Base-by-base conservation (phyloP, 2,329 filamentous ascomycete genomes). In the Penicillium sp. region DNA sequence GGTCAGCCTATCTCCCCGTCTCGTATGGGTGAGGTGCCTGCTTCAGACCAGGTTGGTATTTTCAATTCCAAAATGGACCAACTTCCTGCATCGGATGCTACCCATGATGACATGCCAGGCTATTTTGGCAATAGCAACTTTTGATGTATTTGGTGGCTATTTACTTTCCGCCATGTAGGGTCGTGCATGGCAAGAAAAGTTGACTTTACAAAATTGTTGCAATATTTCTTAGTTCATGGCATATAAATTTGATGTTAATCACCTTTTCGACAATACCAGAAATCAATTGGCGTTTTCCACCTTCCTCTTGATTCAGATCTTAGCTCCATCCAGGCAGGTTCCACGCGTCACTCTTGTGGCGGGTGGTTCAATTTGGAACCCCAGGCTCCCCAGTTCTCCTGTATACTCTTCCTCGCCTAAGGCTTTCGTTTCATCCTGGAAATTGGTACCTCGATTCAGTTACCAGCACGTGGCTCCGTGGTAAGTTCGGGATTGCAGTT, bases 51-150 rank as follows among this genome's bases (percentile, higher is more conserved):
- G 11, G 52, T 56, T 31, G 31, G 53, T 26, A 45, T 56, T n/a
- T 24, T 55, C 49, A 32, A 68, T 70, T 57, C 64, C 44, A 37
- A 68, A 59, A 53, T 51, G 37, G 54, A 22, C 58, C 49, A 55
- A 18, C 34, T 54, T 46, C 61, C 59, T 58, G 55, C 52, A 35
- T 62, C 64, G 50, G 54, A 62, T 38, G 47, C 47, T 32, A 38
- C 59, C 50, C 53, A 64, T 46, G 46, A 48, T 53, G 62, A 52
- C 16, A 59, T 57, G 43, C 48, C 61, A 54, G 57, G 57, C 48
- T 61, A 58, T 34, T 51, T 52, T 35, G 55, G 59, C 31, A 48
- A 53, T 38, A 39, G 45, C 7, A 45, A 54, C n/a, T 64, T 61
- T 38, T 62, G 40, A 61, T 57, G 40, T 26, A 34, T 53, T 42